Conservation (phyloP, 1,284 basidiomycete species). For the Leccinum holopus region DNA sequence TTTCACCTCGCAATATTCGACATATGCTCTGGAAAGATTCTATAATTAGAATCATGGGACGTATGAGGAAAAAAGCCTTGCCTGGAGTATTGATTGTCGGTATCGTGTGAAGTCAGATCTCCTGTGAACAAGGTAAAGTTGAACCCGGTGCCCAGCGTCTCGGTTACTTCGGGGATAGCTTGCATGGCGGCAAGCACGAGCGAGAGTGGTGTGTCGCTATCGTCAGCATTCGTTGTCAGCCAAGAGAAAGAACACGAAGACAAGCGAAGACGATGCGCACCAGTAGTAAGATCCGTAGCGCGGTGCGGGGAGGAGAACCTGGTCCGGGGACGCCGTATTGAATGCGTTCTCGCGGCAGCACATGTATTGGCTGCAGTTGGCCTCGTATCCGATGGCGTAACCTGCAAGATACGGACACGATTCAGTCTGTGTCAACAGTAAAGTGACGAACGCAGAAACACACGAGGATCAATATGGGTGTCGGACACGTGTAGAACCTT, state of each 20-base stretch:
- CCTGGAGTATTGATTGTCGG: constrained; percentile 65
- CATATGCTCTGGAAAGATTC: constrained; percentile 38
- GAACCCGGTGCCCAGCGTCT: constrained; percentile 58
- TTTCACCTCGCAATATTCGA: constrained; percentile 55
- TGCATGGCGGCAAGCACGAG: constrained; percentile 61
- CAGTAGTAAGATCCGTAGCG: constrained; percentile 61
- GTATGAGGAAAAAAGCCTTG: constrained; percentile 17
- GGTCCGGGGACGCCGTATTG: constrained; percentile 51
- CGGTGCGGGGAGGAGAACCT: constrained; percentile 54
- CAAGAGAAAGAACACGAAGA: background rate
- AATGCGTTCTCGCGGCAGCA: constrained; percentile 65
- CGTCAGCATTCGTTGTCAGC: background rate
- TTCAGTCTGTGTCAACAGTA: background rate
- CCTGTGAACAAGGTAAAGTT: constrained; percentile 73
- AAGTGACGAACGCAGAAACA: constrained; percentile 18
- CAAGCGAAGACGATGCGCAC: background rate
- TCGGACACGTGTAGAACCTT: constrained; percentile 77
- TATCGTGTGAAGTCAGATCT: constrained; percentile 72
- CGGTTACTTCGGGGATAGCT: constrained; percentile 66
- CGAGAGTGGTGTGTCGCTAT: constrained; percentile 66
- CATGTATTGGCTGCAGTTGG: constrained; percentile 61
- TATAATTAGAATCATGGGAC: constrained; percentile 1
- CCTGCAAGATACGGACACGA: constrained; percentile 36
- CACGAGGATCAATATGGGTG: constrained; percentile 73
- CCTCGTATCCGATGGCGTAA: constrained; percentile 70